Conservation (phyloP, 139 green algal species). For the Tetraselmis striata region DNA sequence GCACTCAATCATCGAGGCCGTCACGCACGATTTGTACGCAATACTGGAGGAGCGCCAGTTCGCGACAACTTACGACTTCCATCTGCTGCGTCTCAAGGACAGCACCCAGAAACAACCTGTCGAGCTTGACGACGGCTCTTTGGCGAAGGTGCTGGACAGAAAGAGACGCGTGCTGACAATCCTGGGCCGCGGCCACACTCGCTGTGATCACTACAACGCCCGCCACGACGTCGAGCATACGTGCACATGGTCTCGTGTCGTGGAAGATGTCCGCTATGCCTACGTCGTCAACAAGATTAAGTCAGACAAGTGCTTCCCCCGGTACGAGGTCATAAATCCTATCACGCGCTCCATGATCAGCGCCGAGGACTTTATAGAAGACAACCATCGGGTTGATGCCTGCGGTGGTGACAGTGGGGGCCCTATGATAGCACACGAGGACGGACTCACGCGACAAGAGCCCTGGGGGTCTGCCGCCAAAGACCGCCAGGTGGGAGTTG, state of each 20-base stretch:
- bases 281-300: background rate
- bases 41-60: too few relatives aligned
- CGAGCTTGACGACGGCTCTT: background rate
- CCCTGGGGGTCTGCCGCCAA: background rate
- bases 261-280: background rate
- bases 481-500: background rate
- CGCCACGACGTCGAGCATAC: background rate
- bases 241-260: background rate
- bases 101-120: background rate
- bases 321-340: background rate
- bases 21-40: background rate
- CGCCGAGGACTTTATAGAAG: background rate
- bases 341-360: background rate
- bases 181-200: background rate
- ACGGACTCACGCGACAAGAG: background rate
- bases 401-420: background rate
- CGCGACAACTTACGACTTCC: background rate
- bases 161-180: background rate
- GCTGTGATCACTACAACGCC: background rate
- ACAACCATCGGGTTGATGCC: background rate
- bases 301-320: background rate
- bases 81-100: background rate
- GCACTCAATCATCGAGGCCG: background rate
- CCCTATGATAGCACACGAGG: background rate
- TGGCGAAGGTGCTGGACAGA: background rate